phyloP scores from a whole-genome alignment of 2,329 filamentous ascomycete genomes.

The Botrytis medusae region DNA sequence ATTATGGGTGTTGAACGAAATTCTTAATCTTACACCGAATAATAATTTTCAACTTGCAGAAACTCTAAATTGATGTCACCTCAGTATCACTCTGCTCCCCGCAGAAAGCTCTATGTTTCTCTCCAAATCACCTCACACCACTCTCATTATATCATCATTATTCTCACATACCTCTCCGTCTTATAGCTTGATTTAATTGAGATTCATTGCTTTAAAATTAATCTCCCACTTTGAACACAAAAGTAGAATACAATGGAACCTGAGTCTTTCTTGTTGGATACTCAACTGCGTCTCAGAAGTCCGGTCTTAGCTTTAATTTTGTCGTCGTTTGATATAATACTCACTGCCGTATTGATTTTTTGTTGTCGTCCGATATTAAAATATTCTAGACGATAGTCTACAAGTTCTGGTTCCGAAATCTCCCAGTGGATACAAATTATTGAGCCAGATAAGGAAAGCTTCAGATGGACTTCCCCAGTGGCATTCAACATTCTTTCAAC shows the following conservation, averaged over 20 bases:
- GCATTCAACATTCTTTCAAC: no score
- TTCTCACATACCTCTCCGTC: neutral
- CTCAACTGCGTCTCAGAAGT: no score
- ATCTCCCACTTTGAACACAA: rapidly evolving
- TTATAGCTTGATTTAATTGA: neutral
- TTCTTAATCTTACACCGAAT: neutral
- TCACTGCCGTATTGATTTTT: no score
- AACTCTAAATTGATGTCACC: rapidly evolving
- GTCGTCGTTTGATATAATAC: no score
- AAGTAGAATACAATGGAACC: neutral
- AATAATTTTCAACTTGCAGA: neutral
- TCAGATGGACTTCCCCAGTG: no score
- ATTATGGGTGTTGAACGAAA: neutral
- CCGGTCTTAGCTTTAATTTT: no score
- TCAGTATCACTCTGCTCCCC: neutral
- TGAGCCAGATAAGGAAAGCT: no score
- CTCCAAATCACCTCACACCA: neutral
- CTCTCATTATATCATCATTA: neutral
- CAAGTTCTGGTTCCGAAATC: no score
- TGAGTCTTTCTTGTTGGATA: neutral
- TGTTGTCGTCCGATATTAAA: no score
- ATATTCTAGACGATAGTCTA: no score
- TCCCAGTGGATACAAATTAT: no score
- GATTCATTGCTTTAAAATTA: neutral
- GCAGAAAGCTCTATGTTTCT: neutral